These are phyloP conservation scores for Mediolabrus comicus DNA, from an alignment of 108 stramenopile genomes.

Conservation along the genomic window DNA sequence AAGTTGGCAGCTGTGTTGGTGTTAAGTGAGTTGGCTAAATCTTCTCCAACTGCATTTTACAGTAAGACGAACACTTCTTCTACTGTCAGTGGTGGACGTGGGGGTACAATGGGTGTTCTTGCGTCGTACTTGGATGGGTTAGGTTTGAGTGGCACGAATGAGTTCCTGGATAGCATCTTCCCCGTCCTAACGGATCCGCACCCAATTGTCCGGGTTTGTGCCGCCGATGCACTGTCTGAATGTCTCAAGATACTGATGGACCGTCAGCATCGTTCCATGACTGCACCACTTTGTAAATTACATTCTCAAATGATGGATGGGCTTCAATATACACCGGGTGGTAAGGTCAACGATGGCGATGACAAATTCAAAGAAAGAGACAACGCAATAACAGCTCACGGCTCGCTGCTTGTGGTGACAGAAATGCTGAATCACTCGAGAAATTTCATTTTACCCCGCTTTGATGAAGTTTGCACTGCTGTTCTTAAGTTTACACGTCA, in stretches of 20 bases:
- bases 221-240: constrained; percentile 89
- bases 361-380: constrained; percentile 18
- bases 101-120: constrained; percentile 11
- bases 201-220: constrained; percentile 87
- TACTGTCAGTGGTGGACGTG: constrained; percentile 3
- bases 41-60: constrained; percentile 92
- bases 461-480: constrained; percentile 84
- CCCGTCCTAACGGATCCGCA: constrained; percentile 79
- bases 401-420: constrained; percentile 84
- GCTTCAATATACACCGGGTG: constrained; percentile 19
- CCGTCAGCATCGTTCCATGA: constrained; percentile 62
- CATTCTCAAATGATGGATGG: constrained; percentile 76
- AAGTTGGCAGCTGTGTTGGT: constrained; percentile 86
- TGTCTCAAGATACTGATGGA: constrained; percentile 80
- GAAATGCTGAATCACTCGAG: constrained; percentile 84
- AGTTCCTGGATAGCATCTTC: constrained; percentile 90
- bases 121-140: constrained; percentile 35
- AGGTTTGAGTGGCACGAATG: constrained; percentile 62
- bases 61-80: constrained; percentile 71
- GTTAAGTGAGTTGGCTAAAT: constrained; percentile 84
- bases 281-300: constrained; percentile 68
- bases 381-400: constrained; percentile 69
- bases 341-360: constrained; percentile 8
- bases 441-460: constrained; percentile 94
- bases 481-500: constrained; percentile 77